Base-by-base conservation (phyloP, 148 eudicot genomes). In the Heliosperma pusillum region DNA sequence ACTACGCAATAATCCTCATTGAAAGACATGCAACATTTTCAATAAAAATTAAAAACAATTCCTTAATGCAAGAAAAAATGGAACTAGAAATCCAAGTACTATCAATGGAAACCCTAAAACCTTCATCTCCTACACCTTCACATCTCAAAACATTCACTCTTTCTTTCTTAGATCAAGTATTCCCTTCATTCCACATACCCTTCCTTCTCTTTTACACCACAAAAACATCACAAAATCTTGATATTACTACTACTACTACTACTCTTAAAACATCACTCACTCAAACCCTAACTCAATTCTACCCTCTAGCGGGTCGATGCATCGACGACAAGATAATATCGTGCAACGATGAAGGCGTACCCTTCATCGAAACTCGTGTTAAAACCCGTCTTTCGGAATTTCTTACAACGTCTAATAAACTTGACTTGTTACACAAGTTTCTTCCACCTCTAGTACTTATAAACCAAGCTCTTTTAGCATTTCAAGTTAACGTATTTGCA, bases 271-370 rank as follows among this genome's bases (percentile, higher is more conserved):
- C 53, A 17, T 57, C 75, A 9, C 75, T 72, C 17, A 10, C 27
- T 5, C 10, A 40, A 21, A 59, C 55, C 8, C 55, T 72, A 5
- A 20, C 64, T 17, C 47, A 36, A 4, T 74, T 63, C 26, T 74
- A 74, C 70, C 77, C 77, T 47, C 60, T 74, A 16, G 77, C 77
- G 0, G 66, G 75, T 29, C 66, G 66, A 10, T 20, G 11, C 12
- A 20, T 56, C 1, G 75, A 72, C 52, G 66, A 72, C 10, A 58
- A 33, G 15, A 58, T 45, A 15, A 3, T 72, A 1, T 29, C 50
- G 9, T 72, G 75, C 29, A 58, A 58, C 17, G 55, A 72, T 20
- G 12, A 72, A 72, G 75, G 75, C 30, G 25, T 72, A 58, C 66
- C 44, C 24, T 72, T 72, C 13, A 2, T 72, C 65, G 66, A 56